Conservation (phyloP, 495 filamentous ascomycete species). For the Penicillium coffeae region DNA sequence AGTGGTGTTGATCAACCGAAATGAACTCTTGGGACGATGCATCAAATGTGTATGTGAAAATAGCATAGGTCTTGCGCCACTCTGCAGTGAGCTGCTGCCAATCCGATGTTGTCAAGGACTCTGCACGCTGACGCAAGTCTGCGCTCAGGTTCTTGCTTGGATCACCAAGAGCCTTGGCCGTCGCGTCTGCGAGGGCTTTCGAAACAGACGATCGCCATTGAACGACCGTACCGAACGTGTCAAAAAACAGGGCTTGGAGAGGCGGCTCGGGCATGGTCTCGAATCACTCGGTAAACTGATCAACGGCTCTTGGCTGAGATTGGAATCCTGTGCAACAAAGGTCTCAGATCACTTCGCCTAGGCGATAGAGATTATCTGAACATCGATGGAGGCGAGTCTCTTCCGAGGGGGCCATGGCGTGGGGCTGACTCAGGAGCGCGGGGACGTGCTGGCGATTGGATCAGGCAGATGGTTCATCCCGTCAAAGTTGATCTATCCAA, state of each 20-base stretch:
- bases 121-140: conserved; percentile 42
- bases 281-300: neutral
- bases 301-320: neutral
- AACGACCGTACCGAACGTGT: conserved; percentile 75
- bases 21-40: conserved; percentile 41
- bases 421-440: conserved; percentile 8
- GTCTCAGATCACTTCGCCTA: neutral
- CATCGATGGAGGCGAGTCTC: neutral
- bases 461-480: conserved; percentile 13
- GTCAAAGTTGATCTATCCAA: neutral
- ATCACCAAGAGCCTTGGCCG: conserved; percentile 38
- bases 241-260: conserved; percentile 54
- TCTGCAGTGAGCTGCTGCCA: conserved; percentile 62
- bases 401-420: neutral
- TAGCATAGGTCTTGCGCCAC: conserved; percentile 62
- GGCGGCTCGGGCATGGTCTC: neutral
- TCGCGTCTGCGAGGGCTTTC: conserved; percentile 40
- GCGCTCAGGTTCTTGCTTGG: conserved; percentile 42
- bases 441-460: neutral
- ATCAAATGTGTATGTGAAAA: conserved; percentile 53
- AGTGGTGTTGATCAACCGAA: conserved; percentile 67
- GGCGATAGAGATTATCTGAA: neutral
- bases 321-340: neutral
- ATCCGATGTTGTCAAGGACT: conserved; percentile 49
- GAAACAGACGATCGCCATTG: conserved; percentile 64